Percentiles rank a stretch among this genome's conserved stretches.
phyloP scores from a whole-genome alignment of 257 asterid genomes.

The Plectranthus barbatus region DNA sequence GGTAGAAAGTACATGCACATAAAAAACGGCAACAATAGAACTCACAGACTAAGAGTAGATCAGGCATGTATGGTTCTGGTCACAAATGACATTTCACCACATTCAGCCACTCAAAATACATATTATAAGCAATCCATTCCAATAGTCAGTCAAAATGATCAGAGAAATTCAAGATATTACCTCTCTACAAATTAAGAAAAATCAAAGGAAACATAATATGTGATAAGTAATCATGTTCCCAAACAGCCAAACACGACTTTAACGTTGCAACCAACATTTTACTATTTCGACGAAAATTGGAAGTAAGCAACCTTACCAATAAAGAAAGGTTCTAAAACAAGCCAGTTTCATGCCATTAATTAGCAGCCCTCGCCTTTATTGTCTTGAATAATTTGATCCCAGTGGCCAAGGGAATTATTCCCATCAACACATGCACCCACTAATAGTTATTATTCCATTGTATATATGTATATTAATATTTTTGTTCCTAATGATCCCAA shows the following conservation, averaged over 20 bases:
- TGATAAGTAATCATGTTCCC: neutral
- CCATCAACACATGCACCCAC: constrained; percentile 17
- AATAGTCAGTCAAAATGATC: neutral
- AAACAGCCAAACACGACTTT: constrained; percentile 8
- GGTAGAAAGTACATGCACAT: neutral
- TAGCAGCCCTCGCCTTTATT: neutral
- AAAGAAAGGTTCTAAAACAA: neutral
- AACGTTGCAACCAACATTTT: constrained; percentile 4
- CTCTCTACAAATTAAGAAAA: constrained; percentile 94
- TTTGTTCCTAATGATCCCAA: constrained; percentile 16
- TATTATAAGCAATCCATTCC: no score
- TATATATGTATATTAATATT: neutral
- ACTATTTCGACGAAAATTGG: neutral
- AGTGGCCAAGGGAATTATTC: constrained; percentile 15
- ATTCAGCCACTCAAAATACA: no score
- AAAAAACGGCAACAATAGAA: no score
- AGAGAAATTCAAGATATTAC: constrained; percentile 25
- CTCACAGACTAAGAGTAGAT: no score
- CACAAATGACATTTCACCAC: no score
- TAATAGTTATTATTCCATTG: constrained; percentile 12
- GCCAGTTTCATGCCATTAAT: neutral
- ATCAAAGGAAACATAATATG: no score
- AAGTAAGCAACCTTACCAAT: neutral
- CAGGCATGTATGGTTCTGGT: no score
- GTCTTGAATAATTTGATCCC: constrained; percentile 11